Conservation (phyloP, 805 yeast species). For the Myxozyma geophila region DNA sequence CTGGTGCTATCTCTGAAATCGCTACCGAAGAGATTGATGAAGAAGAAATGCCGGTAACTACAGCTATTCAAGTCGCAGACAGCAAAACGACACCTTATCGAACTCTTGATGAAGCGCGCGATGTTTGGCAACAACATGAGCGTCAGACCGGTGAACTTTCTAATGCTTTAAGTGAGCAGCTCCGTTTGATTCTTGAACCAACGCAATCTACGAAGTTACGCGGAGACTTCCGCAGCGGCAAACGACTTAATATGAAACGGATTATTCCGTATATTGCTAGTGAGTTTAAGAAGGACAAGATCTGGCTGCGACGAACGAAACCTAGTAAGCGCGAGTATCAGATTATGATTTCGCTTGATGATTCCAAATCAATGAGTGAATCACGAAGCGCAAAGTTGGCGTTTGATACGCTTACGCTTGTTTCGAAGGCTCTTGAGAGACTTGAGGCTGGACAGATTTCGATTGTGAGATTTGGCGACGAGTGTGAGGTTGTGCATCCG, state of each 20-base stretch:
- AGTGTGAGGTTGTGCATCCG: slow-evolving; percentile 81
- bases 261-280: slow-evolving; percentile 98
- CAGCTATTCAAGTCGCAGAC: slow-evolving; percentile 18
- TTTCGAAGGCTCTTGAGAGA: slow-evolving; percentile 90
- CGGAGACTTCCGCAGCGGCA: slow-evolving; percentile 98
- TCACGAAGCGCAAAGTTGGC: slow-evolving; percentile 89
- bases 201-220: slow-evolving; percentile 91
- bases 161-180: slow-evolving; percentile 86
- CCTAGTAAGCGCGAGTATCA: slow-evolving; percentile 98
- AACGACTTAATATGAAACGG: slow-evolving; percentile 94
- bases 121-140: slow-evolving; percentile 82
- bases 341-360: slow-evolving; percentile 96
- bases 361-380: slow-evolving; percentile 96
- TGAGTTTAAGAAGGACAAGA: slow-evolving; percentile 95
- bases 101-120: slow-evolving; percentile 67
- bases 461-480: slow-evolving; percentile 87
- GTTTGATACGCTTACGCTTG: slow-evolving; percentile 90
- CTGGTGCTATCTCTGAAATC: slow-evolving; percentile 47
- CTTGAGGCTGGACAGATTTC: slow-evolving; percentile 93
- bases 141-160: slow-evolving; percentile 85
- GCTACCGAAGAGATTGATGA: slow-evolving; percentile 38
- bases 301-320: slow-evolving; percentile 96
- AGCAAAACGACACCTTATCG: slow-evolving; percentile 44
- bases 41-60: slow-evolving; percentile 38
- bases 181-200: slow-evolving; percentile 91